These are phyloP conservation scores for Dryas octopetala DNA, from an alignment of 306 rosid genomes.

Conservation along the genomic window DNA sequence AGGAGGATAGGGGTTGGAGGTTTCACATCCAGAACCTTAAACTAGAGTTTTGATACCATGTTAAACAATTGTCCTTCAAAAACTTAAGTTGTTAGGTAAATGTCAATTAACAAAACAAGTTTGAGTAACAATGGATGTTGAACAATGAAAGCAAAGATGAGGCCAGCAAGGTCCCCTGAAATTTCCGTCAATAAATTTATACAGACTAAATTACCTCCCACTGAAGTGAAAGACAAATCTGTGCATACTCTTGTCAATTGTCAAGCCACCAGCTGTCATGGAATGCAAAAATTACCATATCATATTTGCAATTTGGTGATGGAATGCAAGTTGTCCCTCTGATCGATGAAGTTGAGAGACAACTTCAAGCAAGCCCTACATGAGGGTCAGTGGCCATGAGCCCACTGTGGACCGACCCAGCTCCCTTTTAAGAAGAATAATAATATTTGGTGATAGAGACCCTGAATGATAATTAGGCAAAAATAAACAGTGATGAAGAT, in stretches of 20 bases:
- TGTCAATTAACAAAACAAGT: too few relatives aligned
- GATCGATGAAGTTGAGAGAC: slow-evolving; percentile 36
- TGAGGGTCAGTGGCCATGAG: slow-evolving; percentile 33
- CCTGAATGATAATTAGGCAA: slow-evolving; percentile 21
- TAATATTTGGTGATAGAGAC: slow-evolving; percentile 46
- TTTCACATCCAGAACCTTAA: too few relatives aligned
- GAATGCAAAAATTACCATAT: slow-evolving; percentile 7
- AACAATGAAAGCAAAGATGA: neutral
- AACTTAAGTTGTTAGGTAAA: too few relatives aligned
- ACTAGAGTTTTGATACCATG: too few relatives aligned
- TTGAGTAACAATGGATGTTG: too few relatives aligned
- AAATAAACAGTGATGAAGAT: slow-evolving; percentile 9
- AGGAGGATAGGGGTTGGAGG: too few relatives aligned
- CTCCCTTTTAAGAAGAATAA: slow-evolving; percentile 33
- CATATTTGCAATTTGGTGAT: slow-evolving; percentile 1
- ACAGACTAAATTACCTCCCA: neutral
- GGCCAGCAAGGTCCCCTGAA: too few relatives aligned
- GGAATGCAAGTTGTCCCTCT: slow-evolving; percentile 28
- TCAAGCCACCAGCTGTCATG: slow-evolving; percentile 18
- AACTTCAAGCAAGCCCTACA: slow-evolving; percentile 31
- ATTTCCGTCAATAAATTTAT: neutral
- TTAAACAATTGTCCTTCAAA: too few relatives aligned
- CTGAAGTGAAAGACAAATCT: neutral
- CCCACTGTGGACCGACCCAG: slow-evolving; percentile 47
- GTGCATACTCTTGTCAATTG: neutral